A percentile compares a stretch with the other conserved stretches of the same genome.
These are phyloP conservation scores for Silene vulgaris DNA, from an alignment of 179 eudicot species.

Conservation along the genomic window DNA sequence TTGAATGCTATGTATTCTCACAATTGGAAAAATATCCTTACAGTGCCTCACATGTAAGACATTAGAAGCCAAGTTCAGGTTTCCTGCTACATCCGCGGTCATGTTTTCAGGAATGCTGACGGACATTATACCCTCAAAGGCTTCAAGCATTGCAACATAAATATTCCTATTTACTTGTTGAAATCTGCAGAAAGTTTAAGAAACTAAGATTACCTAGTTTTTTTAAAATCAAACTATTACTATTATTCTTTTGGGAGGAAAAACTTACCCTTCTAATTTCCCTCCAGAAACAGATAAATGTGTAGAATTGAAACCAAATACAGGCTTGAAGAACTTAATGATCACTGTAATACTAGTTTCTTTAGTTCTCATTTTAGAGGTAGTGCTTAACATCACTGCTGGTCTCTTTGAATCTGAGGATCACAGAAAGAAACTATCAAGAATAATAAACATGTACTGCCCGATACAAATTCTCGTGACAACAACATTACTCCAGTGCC, in stretches of 20 bases:
- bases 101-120: slow-evolving; percentile 68
- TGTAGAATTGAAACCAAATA: slow-evolving; percentile 76
- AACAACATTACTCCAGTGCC: too few relatives aligned
- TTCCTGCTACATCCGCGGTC: slow-evolving; percentile 85
- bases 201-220: slow-evolving; percentile 1
- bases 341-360: slow-evolving; percentile 41
- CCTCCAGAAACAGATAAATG: slow-evolving; percentile 69
- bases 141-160: slow-evolving; percentile 43
- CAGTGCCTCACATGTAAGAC: slow-evolving; percentile 71
- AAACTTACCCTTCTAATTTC: slow-evolving; percentile 44
- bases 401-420: slow-evolving; percentile 72
- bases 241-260: background rate
- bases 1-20: background rate
- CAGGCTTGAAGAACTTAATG: slow-evolving; percentile 73
- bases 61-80: slow-evolving; percentile 69
- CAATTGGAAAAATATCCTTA: slow-evolving; percentile 37
- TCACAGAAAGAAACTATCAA: slow-evolving; percentile 7
- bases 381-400: slow-evolving; percentile 61
- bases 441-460: background rate
- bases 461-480: background rate
- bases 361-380: slow-evolving; percentile 59
- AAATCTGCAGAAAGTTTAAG: slow-evolving; percentile 41
- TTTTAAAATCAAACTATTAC: slow-evolving; percentile 1
- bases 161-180: slow-evolving; percentile 39
- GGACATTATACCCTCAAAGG: slow-evolving; percentile 34